Base-by-base conservation (phyloP, 345 rosid genomes). In the Citrus mangshanensis region DNA sequence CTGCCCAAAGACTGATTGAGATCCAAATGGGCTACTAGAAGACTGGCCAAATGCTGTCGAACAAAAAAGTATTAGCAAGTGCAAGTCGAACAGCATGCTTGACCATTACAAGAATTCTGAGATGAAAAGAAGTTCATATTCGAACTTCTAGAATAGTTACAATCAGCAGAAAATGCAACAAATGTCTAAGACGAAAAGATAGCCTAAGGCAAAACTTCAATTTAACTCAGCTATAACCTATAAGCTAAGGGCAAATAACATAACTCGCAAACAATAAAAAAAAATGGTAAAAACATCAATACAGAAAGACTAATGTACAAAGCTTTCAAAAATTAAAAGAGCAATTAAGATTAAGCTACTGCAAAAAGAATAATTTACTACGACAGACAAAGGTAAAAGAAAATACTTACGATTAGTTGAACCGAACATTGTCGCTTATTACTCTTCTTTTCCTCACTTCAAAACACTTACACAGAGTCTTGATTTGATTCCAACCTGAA, bases 11-110 rank as follows among this genome's bases (percentile, higher is more conserved):
- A 81, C 84, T 9, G 98, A 70, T 71, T 88, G 97, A 1, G 94
- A 87, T 67, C 90, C 95, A 84, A 93, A 95, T 1, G 93, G 93
- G 84, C 86, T 89, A 65, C 69, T 87, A 25, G 97, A 79, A 62
- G 93, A 79, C 84, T 93, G 95, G 87, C 97, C 98, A 81, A 92
- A 95, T 75, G 91, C 98, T 95, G 92, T 75, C 65, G 30, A 83
- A 35, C 7, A 58, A 54, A 54, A 18, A 16, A 27, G 16, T 46
- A 27, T 25, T 27, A 51, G 19, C 35, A 5, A 22, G 56, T 2
- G 28, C 30, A 72, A 18, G 2, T 13, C 9, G 0, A 18, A 19
- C 42, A 7, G 10, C 7, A 19, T 72, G 46, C 21, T 72, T 72
- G 7, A 70, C 25, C 60, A 25, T 14, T 46, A 49, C n/a, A 72